Evolutionary conservation across 805 yeast genomes (phyloP).

Genomic region (Yarrowia bubula): DNA sequence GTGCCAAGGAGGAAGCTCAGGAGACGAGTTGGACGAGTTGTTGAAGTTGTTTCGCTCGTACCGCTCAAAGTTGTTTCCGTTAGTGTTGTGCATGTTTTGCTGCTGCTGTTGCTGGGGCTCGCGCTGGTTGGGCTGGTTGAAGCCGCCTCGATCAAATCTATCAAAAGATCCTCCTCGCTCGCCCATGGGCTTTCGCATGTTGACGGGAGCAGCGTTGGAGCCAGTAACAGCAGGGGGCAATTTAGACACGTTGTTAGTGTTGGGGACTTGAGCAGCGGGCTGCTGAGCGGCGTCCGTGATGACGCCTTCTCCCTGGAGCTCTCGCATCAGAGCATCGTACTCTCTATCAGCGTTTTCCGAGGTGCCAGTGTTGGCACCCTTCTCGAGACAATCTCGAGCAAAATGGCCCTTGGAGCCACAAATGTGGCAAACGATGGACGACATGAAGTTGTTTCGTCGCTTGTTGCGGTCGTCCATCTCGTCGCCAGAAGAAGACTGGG

Average conservation of each 20-base stretch:
- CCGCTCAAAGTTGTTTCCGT: conserved; percentile 20
- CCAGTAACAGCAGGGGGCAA: conserved; percentile 7
- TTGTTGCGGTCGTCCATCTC: conserved; percentile 43
- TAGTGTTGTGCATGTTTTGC: conserved; percentile 13
- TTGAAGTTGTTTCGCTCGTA: conserved; percentile 5
- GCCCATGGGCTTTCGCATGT: conserved; percentile 10
- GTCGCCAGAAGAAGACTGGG: conserved; percentile 61
- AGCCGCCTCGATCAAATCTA: conserved; percentile 13
- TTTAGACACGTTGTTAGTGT: conserved; percentile 11
- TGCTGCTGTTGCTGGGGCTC: conserved; percentile 4
- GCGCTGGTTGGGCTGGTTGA: conserved; percentile 15
- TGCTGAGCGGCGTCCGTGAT: not conserved
- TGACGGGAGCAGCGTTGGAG: conserved; percentile 27
- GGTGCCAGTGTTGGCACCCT: conserved; percentile 4
- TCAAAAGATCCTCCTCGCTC: conserved; percentile 22
- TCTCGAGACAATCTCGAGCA: conserved; percentile 75
- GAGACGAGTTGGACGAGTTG: conserved; percentile 21
- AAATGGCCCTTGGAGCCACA: conserved; percentile 87
- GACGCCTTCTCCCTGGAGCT: conserved; percentile 35
- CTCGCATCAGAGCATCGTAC: conserved; percentile 52
- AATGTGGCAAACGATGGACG: conserved; percentile 61
- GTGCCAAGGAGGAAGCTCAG: conserved; percentile 26
- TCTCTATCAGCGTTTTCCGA: conserved; percentile 46
- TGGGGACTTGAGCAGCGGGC: not conserved
- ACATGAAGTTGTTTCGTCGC: conserved; percentile 50